These are phyloP conservation scores for Kentomonas sorsogonicus DNA, from an alignment of 208 protist genomes.

Conservation along the genomic window DNA sequence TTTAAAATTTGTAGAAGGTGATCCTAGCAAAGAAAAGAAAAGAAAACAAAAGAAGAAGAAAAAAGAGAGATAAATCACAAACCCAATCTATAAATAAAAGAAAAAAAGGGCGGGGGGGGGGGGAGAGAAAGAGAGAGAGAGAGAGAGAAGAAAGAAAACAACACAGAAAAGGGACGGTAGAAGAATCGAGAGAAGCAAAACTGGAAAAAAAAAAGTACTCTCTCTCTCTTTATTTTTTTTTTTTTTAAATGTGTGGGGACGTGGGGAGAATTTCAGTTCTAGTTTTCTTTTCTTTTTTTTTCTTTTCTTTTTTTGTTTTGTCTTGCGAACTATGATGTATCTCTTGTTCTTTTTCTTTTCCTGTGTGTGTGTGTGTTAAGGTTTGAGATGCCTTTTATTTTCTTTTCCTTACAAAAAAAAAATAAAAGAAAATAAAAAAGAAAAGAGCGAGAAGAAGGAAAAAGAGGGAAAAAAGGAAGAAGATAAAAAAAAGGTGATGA, in stretches of 20 bases:
- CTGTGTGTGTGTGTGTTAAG: not conserved
- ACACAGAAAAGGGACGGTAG: constrained; percentile 4
- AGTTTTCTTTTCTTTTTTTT: too few relatives aligned
- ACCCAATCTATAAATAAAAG: constrained; percentile 4
- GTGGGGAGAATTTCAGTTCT: not conserved
- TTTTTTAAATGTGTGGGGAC: not conserved
- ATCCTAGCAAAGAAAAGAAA: constrained; percentile 9
- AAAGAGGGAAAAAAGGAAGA: constrained; percentile 9
- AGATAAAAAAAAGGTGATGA: constrained; percentile 3
- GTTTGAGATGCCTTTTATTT: constrained; percentile 3
- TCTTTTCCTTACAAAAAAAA: constrained; percentile 8
- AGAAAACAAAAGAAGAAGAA: constrained; percentile 11
- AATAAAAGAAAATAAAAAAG: constrained; percentile 4
- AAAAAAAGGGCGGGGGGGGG: constrained; percentile 6
- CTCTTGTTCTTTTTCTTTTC: constrained; percentile 1
- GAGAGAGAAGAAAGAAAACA: constrained; percentile 6
- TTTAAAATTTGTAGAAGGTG: not conserved
- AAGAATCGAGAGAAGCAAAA: constrained; percentile 3
- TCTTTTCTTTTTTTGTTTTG: too few relatives aligned
- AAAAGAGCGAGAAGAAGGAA: constrained; percentile 11
- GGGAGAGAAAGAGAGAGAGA: not conserved
- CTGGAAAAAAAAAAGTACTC: too few relatives aligned
- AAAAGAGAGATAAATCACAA: constrained; percentile 12
- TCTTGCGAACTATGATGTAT: too few relatives aligned
- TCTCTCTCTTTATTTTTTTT: constrained; percentile 3